Evolutionary conservation across 2,329 filamentous ascomycete genomes (phyloP), one percentile per base, ranked within the genome.

Genomic region (Phialocephala subalpina): DNA sequence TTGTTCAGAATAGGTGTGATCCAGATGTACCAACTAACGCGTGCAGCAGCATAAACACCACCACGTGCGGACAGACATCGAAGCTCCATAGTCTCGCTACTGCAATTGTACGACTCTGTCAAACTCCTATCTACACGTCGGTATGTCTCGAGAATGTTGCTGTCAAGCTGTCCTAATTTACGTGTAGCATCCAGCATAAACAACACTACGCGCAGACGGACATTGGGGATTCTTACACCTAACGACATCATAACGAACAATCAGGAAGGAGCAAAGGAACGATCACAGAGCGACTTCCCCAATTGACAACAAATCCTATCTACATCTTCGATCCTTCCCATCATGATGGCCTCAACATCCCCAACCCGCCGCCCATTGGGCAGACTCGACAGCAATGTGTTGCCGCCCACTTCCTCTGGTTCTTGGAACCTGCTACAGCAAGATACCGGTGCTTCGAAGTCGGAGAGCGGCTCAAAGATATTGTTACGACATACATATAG

Each of bases 341-440:
- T 18, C 22, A 33, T 29, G 18, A 53, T 53, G 49, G 49, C 25
- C 16, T 53, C 49, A 16, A 33, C 18, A 18, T 20, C 49, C 14
- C 49, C 49, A 33, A 53, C 29, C 18, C 49, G 49, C 12, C 49
- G 49, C 49, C 49, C 49, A 16, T 18, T 53, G 5, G 49, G n/a
- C 12, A 22, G 9, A 11, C n/a, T 20, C n/a, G 22, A 27, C 20
- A 49, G 20, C 20, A 49, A 49, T 27, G 11, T 22, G 2, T n/a
- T n/a, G n/a, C n/a, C 45, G 11, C 45, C 22, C 11, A 49, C 45
- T 11, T 25, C 25, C 27, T 14, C 8, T 6, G 14, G 8, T 33
- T 7, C 49, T 18, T 33, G n/a, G 20, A 22, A 22, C 3, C 6
- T 12, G 7, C 7, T 25, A 22, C 20, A 25, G 20, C 18, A 49